phyloP scores from a whole-genome alignment of 345 rosid genomes.

The Eucalyptus pauciflora region DNA sequence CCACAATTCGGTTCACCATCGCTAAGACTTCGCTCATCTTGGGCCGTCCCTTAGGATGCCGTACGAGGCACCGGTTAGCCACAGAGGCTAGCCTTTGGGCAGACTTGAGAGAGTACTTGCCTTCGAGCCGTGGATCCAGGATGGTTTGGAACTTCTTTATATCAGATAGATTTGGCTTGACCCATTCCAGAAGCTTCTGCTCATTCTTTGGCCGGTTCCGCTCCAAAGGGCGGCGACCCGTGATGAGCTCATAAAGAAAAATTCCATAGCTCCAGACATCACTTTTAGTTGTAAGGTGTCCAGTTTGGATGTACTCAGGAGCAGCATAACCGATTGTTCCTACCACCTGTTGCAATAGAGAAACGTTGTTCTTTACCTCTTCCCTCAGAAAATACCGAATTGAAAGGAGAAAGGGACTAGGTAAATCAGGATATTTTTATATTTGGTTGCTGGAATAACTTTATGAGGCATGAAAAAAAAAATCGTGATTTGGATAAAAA shows the following conservation, averaged over 20 bases:
- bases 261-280: constrained; percentile 94
- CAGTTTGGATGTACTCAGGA: constrained; percentile 80
- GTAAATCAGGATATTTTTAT: background rate
- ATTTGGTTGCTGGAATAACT: background rate
- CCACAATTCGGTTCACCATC: constrained; percentile 55
- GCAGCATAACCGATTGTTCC: constrained; percentile 98
- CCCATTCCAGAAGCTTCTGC: constrained; percentile 90
- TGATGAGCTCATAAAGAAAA: constrained; percentile 82
- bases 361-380: background rate
- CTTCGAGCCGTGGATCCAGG: constrained; percentile 77
- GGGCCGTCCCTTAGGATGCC: constrained; percentile 58
- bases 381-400: background rate
- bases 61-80: constrained; percentile 67
- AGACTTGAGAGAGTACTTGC: constrained; percentile 48
- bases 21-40: constrained; percentile 71
- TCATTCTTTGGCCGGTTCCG: constrained; percentile 74
- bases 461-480: background rate
- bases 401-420: background rate
- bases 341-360: constrained; percentile 42
- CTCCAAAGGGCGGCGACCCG: constrained; percentile 83
- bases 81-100: constrained; percentile 67
- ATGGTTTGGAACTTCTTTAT: constrained; percentile 57
- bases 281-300: constrained; percentile 72
- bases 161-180: constrained; percentile 69
- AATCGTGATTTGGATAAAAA: background rate